Conservation (phyloP, 495 filamentous ascomycete species). For the Podospora sp. region DNA sequence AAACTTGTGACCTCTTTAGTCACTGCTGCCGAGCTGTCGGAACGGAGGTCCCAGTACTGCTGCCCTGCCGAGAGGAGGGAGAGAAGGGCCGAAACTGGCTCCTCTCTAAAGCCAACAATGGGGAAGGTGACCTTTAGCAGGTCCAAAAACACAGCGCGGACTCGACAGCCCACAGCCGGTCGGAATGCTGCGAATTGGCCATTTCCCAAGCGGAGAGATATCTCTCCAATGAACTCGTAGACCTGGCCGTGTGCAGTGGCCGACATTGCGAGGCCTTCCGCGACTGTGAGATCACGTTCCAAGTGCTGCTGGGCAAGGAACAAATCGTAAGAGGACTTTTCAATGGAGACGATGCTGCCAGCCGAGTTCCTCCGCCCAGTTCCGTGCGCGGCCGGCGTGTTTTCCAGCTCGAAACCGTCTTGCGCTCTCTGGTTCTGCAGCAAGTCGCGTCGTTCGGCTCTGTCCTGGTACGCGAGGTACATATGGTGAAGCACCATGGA, state of each 20-base stretch:
- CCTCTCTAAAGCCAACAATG: slow-evolving; percentile 66
- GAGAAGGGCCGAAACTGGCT: slow-evolving; percentile 63
- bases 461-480: slow-evolving; percentile 58
- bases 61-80: slow-evolving; percentile 60
- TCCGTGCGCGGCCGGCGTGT: slow-evolving; percentile 30
- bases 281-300: slow-evolving; percentile 41
- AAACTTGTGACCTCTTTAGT: slow-evolving; percentile 51
- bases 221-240: slow-evolving; percentile 63
- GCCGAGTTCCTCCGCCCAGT: slow-evolving; percentile 51
- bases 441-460: slow-evolving; percentile 62
- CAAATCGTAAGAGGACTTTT: slow-evolving; percentile 50
- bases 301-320: slow-evolving; percentile 47
- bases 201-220: slow-evolving; percentile 54
- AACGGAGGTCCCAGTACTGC: slow-evolving; percentile 56
- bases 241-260: slow-evolving; percentile 58
- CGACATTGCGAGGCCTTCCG: slow-evolving; percentile 48
- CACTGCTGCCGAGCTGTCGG: slow-evolving; percentile 37
- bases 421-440: slow-evolving; percentile 65
- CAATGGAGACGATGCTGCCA: slow-evolving; percentile 53
- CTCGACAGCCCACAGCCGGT: slow-evolving; percentile 48
- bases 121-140: slow-evolving; percentile 60
- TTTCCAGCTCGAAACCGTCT: slow-evolving; percentile 52
- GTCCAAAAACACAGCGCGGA: slow-evolving; percentile 65
- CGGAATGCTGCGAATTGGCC: slow-evolving; percentile 50
- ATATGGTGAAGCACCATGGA: slow-evolving; percentile 70